phyloP scores from a whole-genome alignment of 2,329 filamentous ascomycete species.

The Myriosclerotinia duriaeana region DNA sequence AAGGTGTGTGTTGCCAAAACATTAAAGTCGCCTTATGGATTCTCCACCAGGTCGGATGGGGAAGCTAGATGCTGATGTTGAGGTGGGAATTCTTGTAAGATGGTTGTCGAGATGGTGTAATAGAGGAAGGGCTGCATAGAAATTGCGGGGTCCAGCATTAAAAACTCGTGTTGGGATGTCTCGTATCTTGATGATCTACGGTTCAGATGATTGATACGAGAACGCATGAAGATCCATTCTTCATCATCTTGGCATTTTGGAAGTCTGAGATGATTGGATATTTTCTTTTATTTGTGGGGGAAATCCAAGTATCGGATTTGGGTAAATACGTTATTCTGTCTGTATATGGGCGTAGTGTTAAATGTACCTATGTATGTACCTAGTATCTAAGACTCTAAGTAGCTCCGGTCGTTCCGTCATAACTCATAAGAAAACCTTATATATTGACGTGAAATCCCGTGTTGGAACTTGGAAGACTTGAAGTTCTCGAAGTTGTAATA shows the following conservation, averaged over 20 bases:
- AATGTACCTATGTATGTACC: too few species aligned
- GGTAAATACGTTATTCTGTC: neutral
- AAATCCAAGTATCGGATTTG: neutral
- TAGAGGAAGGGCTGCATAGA: conserved; percentile 4
- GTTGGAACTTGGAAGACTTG: too few species aligned
- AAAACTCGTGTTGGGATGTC: conserved; percentile 11
- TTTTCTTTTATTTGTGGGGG: neutral
- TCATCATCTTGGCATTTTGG: neutral
- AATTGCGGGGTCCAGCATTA: conserved; percentile 15
- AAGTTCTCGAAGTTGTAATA: too few species aligned
- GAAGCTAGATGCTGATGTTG: conserved; percentile 6
- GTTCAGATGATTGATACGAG: conserved; percentile 23
- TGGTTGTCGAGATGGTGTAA: neutral
- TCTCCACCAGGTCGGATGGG: neutral
- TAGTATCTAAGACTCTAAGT: too few species aligned
- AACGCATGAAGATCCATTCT: conserved; percentile 14
- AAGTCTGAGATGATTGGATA: neutral
- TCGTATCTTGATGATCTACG: conserved; percentile 20
- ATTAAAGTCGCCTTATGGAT: neutral
- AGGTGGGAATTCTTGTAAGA: too few species aligned
- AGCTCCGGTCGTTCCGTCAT: too few species aligned
- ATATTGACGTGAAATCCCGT: too few species aligned
- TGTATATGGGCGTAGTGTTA: too few species aligned
- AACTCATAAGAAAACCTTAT: too few species aligned
- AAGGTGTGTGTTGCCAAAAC: conserved; percentile 9